Conservation (phyloP, 164 flowering plant species). For the Nymphaea colorata region DNA sequence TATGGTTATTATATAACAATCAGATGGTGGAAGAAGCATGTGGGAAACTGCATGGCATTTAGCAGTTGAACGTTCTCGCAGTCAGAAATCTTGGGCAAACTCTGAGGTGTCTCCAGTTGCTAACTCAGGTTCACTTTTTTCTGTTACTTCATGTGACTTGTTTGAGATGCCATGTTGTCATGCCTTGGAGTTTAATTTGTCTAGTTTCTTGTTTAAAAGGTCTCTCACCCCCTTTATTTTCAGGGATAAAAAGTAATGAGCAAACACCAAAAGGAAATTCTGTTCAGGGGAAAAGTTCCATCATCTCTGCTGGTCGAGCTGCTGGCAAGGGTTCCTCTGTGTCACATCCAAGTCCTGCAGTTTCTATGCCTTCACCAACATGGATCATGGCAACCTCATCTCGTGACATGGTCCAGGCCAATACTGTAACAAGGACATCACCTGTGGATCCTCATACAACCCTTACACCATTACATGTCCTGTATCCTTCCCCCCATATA, state of each 20-base stretch:
- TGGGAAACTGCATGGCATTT: constrained; percentile 83
- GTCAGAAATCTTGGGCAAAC: constrained; percentile 36
- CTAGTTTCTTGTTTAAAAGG: too few species aligned
- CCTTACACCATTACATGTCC: constrained; percentile 40
- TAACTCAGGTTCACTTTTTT: constrained; percentile 32
- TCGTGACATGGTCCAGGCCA: constrained; percentile 34
- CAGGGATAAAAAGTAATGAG: constrained; percentile 43
- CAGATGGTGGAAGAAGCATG: constrained; percentile 71
- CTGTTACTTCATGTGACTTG: neutral
- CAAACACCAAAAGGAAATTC: constrained; percentile 28
- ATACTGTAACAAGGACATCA: constrained; percentile 29
- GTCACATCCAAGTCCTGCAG: constrained; percentile 26
- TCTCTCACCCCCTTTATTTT: constrained; percentile 1
- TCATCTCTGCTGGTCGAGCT: constrained; percentile 35
- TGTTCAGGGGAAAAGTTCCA: constrained; percentile 27
- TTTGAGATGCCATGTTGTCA: neutral
- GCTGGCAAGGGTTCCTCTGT: constrained; percentile 30
- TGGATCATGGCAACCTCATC: constrained; percentile 65
- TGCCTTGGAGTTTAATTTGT: neutral
- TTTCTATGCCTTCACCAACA: constrained; percentile 65
- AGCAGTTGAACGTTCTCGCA: constrained; percentile 42
- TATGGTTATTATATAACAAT: too few species aligned
- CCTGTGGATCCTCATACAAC: constrained; percentile 43
- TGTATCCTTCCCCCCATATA: constrained; percentile 52
- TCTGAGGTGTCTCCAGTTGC: constrained; percentile 46